phyloP scores from a whole-genome alignment of 1,284 basidiomycete species.

The Ganoderma meredithae region DNA sequence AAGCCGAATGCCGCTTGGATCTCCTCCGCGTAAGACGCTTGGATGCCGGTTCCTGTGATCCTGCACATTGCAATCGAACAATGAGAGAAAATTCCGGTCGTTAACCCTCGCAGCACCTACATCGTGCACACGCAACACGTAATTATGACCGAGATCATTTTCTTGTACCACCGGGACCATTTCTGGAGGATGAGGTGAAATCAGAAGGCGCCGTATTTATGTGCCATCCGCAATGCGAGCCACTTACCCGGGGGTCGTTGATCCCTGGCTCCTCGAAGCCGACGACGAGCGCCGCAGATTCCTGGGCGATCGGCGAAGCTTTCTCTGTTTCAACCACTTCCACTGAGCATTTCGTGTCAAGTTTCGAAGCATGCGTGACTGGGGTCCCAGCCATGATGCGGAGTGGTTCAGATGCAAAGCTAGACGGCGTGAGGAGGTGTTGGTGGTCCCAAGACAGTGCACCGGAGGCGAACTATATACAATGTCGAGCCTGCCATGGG shows the following conservation, averaged over 20 bases:
- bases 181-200: neutral
- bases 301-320: neutral
- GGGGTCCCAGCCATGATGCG: neutral
- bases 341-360: neutral
- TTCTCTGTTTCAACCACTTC: conserved; percentile 3
- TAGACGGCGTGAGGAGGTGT: neutral
- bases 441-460: neutral
- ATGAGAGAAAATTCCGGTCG: neutral
- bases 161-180: neutral
- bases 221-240: neutral
- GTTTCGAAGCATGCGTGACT: neutral
- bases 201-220: neutral
- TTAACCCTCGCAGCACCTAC: neutral
- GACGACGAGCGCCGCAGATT: neutral
- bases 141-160: neutral
- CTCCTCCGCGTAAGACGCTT: neutral
- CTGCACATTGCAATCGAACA: neutral
- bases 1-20: neutral
- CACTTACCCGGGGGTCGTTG: neutral
- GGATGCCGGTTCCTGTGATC: neutral
- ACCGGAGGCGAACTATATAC: neutral
- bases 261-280: neutral
- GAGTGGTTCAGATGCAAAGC: conserved; percentile 6
- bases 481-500: neutral
- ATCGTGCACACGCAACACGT: neutral